Conservation (phyloP, 495 filamentous ascomycete genomes). For the Massariosphaeria phaeospora region DNA sequence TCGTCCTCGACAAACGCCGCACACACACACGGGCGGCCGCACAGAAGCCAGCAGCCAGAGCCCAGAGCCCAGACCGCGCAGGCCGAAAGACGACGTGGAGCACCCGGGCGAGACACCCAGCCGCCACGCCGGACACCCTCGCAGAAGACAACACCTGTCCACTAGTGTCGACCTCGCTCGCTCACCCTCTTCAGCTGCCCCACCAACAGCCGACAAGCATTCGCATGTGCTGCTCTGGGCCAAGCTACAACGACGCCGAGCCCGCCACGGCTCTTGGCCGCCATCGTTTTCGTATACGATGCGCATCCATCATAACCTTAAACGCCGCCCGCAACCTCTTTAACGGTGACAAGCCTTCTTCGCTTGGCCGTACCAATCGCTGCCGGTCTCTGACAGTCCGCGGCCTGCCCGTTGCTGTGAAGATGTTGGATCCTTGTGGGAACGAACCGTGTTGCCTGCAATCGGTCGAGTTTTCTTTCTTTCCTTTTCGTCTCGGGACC, state of each 20-base stretch:
- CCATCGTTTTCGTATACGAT: slow-evolving; percentile 7
- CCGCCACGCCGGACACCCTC: slow-evolving; percentile 26
- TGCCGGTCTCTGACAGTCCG: slow-evolving; percentile 13
- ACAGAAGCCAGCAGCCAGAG: too few species aligned
- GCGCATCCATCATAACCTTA: not conserved
- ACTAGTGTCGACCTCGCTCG: not conserved
- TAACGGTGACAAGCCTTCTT: slow-evolving; percentile 26
- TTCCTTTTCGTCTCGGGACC: not conserved
- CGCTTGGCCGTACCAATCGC: slow-evolving; percentile 14
- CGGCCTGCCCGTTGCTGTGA: slow-evolving; percentile 1
- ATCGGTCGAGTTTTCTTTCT: not conserved
- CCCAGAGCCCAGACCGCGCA: too few species aligned
- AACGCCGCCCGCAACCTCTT: slow-evolving; percentile 19
- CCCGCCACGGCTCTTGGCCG: slow-evolving; percentile 3
- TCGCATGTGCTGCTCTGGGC: not conserved
- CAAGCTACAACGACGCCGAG: slow-evolving; percentile 4
- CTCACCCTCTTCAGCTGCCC: too few species aligned
- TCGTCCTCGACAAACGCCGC: too few species aligned
- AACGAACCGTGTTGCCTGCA: not conserved
- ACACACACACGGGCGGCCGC: too few species aligned
- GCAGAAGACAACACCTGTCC: slow-evolving; percentile 1
- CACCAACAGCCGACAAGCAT: too few species aligned
- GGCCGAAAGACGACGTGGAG: too few species aligned
- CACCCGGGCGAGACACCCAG: slow-evolving; percentile 15
- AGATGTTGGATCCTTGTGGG: slow-evolving; percentile 1